Conservation (phyloP, 176 grass and related monocot species). For the Paspalum notatum region DNA sequence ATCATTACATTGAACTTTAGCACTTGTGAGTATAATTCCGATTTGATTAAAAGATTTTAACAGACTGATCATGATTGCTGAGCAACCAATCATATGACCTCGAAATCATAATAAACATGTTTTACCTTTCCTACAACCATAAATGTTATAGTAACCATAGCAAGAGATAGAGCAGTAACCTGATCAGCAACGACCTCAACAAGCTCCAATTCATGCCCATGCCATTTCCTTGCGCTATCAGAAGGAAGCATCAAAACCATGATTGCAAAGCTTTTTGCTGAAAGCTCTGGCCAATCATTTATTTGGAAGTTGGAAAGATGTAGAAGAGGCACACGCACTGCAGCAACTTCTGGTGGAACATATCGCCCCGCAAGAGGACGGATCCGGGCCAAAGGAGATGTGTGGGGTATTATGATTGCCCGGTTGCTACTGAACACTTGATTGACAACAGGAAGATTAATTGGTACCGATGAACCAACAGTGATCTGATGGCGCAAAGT, state of each 20-base stretch:
- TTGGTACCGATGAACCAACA: conserved; percentile 54
- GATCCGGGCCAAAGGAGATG: conserved; percentile 62
- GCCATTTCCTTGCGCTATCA: conserved; percentile 86
- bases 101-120: background rate
- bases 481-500: conserved; percentile 66
- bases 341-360: conserved; percentile 83
- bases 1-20: conserved; percentile 1
- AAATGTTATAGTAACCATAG: conserved; percentile 5
- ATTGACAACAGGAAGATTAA: conserved; percentile 76
- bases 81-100: background rate
- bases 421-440: conserved; percentile 72
- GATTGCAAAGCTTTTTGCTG: conserved; percentile 80
- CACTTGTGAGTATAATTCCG: background rate
- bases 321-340: conserved; percentile 75
- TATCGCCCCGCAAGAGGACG: conserved; percentile 56
- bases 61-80: background rate
- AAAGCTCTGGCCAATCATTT: conserved; percentile 79
- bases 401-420: conserved; percentile 73
- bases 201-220: conserved; percentile 84
- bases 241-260: conserved; percentile 93
- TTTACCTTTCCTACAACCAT: background rate
- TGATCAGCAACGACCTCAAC: conserved; percentile 96
- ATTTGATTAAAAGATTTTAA: background rate
- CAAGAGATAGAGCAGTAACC: conserved; percentile 47
- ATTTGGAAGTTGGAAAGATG: conserved; percentile 94